These are phyloP conservation scores for Acanthamoeba quina DNA, from an alignment of 208 protist genomes.

Conservation along the genomic window DNA sequence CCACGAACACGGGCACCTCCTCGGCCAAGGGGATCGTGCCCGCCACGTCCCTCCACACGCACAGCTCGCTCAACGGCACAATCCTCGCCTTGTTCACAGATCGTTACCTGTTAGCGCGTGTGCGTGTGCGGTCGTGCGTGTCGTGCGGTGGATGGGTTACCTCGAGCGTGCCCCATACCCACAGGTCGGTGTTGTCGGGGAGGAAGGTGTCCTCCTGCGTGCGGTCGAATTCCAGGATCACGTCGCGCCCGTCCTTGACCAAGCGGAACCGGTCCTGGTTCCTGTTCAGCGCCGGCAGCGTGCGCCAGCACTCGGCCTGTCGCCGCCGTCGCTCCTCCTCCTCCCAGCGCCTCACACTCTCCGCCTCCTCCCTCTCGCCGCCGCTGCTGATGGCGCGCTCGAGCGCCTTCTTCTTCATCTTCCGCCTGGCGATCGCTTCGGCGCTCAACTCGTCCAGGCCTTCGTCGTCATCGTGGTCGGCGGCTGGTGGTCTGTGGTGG, in stretches of 20 bases:
- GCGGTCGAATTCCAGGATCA: constrained; percentile 5
- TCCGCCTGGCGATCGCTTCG: not conserved
- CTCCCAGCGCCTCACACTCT: not conserved
- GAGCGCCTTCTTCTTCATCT: not conserved
- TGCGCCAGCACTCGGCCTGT: constrained; percentile 46
- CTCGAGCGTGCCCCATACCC: constrained; percentile 60
- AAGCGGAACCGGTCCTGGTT: constrained; percentile 33
- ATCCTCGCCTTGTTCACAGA: not conserved
- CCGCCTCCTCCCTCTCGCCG: not conserved
- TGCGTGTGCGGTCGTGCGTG: not conserved
- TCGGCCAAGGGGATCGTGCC: not conserved
- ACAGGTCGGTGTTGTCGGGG: not conserved
- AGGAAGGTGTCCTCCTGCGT: constrained; percentile 23
- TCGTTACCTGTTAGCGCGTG: not conserved
- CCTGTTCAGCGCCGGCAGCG: not conserved
- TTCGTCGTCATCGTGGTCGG: not conserved
- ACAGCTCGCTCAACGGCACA: not conserved
- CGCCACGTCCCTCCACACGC: not conserved
- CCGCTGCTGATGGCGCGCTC: not conserved
- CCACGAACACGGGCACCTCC: constrained; percentile 2
- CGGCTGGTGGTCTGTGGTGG: not conserved
- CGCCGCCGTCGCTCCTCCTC: constrained; percentile 10
- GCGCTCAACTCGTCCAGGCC: not conserved
- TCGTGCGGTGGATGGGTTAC: not conserved
- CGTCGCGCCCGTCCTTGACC: constrained; percentile 1